Evolutionary conservation across 768 basidiomycete genomes (phyloP), one percentile per base, ranked within the genome.

Genomic region (Coprinellus micaceus): DNA sequence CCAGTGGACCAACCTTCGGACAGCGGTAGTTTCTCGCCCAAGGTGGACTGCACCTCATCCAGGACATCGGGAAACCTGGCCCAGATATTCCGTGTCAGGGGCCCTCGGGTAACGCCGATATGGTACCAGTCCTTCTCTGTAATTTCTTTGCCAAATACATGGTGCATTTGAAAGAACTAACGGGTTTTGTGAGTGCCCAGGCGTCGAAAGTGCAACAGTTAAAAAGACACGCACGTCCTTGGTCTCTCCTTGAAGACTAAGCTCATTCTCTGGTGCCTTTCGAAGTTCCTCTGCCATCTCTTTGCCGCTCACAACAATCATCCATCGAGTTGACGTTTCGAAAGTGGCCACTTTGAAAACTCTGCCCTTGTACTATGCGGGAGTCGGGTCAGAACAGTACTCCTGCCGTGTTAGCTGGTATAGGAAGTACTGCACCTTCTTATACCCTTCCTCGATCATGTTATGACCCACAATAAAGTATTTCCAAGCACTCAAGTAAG

Each of bases 41-140:
- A 74, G 2, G 81, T 69, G 2, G 63, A 56, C 12, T 69, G 58
- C 24, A 83, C 63, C 55, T 86, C 85, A 25, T 84, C 79, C 1
- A 67, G 69, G 12, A 85, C 47, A 5, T 67, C 69, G 13, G 71
- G 66, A 54, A 77, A 71, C 21, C 69, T 60, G 4, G 60, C 60
- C 19, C 63, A 64, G 9, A 78, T 55, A 40, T 73, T 74, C 47
- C 74, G 61, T 7, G 71, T 75, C 22, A 79, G 65, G 15, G 65
- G 64, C 4, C 66, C 64, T 5, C 70, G 68, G 29, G 76, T 63
- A 17, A 76, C 63, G 15, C 64, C 64, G 39, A 75, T 64, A 46
- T 77, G 75, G 56, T 75, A 77, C 39, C n/a, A 24, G 36, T 28
- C 36, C 19, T 13, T 51, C 50, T 19, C 17, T 5, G 50, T 48